phyloP scores from a whole-genome alignment of 108 stramenopile genomes.

The Mediolabrus comicus region DNA sequence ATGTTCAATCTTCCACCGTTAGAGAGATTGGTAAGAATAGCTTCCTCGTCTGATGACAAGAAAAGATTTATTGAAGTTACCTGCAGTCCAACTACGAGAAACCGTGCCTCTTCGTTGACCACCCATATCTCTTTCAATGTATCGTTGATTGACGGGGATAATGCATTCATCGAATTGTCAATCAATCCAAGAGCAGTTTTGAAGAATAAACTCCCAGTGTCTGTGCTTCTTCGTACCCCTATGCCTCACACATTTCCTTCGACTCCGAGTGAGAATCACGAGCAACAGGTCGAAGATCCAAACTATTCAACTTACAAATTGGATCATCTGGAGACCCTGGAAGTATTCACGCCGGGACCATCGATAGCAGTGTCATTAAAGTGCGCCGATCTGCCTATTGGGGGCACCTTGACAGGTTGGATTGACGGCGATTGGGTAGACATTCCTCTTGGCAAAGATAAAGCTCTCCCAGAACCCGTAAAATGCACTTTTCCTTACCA shows the following conservation, averaged over 20 bases:
- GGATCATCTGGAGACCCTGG: slow-evolving; percentile 51
- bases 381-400: slow-evolving; percentile 64
- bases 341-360: slow-evolving; percentile 81
- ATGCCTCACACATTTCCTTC: slow-evolving; percentile 78
- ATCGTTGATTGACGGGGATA: slow-evolving; percentile 42
- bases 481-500: slow-evolving; percentile 64
- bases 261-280: slow-evolving; percentile 7
- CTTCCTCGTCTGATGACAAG: slow-evolving; percentile 18
- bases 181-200: slow-evolving; percentile 70
- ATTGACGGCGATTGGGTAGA: slow-evolving; percentile 76
- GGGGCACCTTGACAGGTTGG: slow-evolving; percentile 74
- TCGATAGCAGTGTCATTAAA: slow-evolving; percentile 70
- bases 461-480: slow-evolving; percentile 54
- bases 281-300: slow-evolving; percentile 8
- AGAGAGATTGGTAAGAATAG: slow-evolving; percentile 28
- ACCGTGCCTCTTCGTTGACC: slow-evolving; percentile 11
- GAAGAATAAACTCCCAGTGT: slow-evolving; percentile 67
- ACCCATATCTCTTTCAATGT: slow-evolving; percentile 51
- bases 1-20: slow-evolving; percentile 40
- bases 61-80: slow-evolving; percentile 32
- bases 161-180: slow-evolving; percentile 59
- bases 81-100: slow-evolving; percentile 25
- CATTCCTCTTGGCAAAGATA: slow-evolving; percentile 60
- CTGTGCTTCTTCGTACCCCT: slow-evolving; percentile 63
- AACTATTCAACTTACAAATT: slow-evolving; percentile 40